Percentiles rank a stretch among this genome's conserved stretches.
Evolutionary conservation across 2,329 filamentous ascomycete species (phyloP).

Genomic region (Zasmidium cellare): DNA sequence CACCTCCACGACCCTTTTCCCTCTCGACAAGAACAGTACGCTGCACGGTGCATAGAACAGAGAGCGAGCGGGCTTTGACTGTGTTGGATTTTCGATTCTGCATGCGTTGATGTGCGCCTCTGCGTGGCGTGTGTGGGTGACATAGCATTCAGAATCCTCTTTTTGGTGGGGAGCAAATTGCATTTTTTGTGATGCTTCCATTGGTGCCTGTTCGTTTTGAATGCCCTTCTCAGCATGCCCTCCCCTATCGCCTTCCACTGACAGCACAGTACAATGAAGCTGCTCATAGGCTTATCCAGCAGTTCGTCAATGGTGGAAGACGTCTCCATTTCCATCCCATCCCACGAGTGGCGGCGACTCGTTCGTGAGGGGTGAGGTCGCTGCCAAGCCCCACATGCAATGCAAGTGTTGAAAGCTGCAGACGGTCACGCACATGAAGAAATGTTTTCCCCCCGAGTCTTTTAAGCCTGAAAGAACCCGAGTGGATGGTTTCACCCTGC

Average conservation of each 20-base stretch:
- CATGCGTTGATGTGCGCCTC: slow-evolving; percentile 1
- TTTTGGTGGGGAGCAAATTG: neutral
- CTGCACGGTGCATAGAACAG: slow-evolving; percentile 11
- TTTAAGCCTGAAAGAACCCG: no score
- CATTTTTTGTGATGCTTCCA: no score
- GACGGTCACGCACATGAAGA: neutral
- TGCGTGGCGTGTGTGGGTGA: neutral
- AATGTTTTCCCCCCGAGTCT: neutral
- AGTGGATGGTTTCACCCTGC: no score
- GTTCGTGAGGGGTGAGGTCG: neutral
- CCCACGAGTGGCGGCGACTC: no score
- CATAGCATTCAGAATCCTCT: slow-evolving; percentile 2
- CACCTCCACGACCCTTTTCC: neutral
- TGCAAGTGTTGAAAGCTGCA: neutral
- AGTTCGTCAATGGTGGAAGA: no score
- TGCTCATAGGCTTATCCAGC: no score
- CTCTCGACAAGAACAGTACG: slow-evolving; percentile 9
- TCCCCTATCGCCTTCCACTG: no score
- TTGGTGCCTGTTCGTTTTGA: no score
- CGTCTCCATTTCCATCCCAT: no score
- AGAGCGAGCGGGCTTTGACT: slow-evolving; percentile 3
- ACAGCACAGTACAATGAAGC: no score
- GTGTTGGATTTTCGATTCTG: neutral
- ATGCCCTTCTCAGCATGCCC: no score
- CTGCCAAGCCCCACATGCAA: neutral